Base-by-base conservation (phyloP, 2,329 filamentous ascomycete genomes). In the Claviceps arundinis region DNA sequence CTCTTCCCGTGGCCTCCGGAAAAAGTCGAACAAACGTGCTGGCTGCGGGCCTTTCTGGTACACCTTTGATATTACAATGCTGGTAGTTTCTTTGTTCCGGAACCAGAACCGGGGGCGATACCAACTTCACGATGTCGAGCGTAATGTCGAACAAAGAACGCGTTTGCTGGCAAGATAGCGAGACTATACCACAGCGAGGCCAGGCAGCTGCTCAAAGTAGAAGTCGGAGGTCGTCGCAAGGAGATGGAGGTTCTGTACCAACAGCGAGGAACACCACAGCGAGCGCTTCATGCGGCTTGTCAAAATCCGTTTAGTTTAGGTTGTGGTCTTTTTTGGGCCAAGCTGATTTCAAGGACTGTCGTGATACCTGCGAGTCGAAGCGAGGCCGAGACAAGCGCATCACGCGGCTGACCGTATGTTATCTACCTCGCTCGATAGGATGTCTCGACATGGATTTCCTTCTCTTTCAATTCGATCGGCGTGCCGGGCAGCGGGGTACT, bases 291-390 rank as follows among this genome's bases (percentile, higher is more conserved):
- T 44, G 42, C 24, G 24, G 30, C 52, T 48, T 45, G 19, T 47
- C 44, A 40, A 51, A 48, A 45, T 48, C 48, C 44, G 52, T 48
- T 53, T 45, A 38, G 52, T 51, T 30, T 40, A 40, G 30, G 52
- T 30, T 45, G 52, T 48, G 48, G 38, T 53, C 52, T 48, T 26
- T 16, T 16, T 50, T 22, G 46, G 30, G 38, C 16, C n/a, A 19
- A 22, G n/a, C 17, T 43, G 24, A 24, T n/a, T 30, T 13, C 16
- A 42, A 6, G 13, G 19, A 50, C 38, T 48, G 16, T 37, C 42
- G 45, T 47, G 30, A 45, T 30, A 19, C 26, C 46, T 47, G 48
- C 52, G 38, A 30, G 44, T 50, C 38, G 19, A 34, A 17, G 4
- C 34, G 42, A 50, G 22, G 34, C 37, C 24, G 34, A 50, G 34